A percentile compares a stretch with the other conserved stretches of the same genome.
These are phyloP conservation scores for Aspergillus pseudoterreus DNA, from an alignment of 2,329 filamentous ascomycete species.

Conservation along the genomic window DNA sequence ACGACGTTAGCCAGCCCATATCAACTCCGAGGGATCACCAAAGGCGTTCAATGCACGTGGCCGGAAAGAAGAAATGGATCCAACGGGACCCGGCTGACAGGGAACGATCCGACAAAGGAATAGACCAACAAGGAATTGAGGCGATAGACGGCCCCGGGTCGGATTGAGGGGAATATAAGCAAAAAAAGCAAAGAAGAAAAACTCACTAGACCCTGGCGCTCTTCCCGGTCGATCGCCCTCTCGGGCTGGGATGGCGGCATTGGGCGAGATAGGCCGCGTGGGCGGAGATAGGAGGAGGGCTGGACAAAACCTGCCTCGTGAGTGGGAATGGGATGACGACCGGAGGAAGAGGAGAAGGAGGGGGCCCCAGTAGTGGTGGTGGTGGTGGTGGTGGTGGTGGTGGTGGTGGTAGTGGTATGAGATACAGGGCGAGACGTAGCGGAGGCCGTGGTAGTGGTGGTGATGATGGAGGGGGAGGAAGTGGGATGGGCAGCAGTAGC, in stretches of 20 bases:
- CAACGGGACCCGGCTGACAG: not conserved
- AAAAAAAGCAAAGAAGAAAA: constrained; percentile 6
- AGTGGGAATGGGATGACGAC: constrained; percentile 21
- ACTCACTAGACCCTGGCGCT: constrained; percentile 48
- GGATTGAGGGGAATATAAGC: not conserved
- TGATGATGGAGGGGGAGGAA: constrained; percentile 1
- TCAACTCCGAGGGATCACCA: not conserved
- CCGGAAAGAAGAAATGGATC: constrained; percentile 4
- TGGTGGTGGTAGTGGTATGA: constrained; percentile 1
- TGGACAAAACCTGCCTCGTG: constrained; percentile 47
- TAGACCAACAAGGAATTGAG: not conserved
- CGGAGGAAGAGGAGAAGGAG: constrained; percentile 5
- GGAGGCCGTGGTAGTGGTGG: not conserved
- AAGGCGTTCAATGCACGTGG: constrained; percentile 5
- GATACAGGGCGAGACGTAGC: not conserved
- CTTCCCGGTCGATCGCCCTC: constrained; percentile 47
- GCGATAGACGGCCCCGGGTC: not conserved
- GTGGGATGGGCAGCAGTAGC: not conserved
- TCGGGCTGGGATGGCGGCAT: constrained; percentile 40
- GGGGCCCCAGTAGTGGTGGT: constrained; percentile 4
- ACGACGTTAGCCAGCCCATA: not conserved
- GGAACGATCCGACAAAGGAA: no score
- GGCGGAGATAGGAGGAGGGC: constrained; percentile 47
- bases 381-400: constrained; percentile 1
- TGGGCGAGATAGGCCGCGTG: constrained; percentile 36